These are phyloP conservation scores for Sicyos edulis DNA, from an alignment of 306 rosid species.

Conservation along the genomic window DNA sequence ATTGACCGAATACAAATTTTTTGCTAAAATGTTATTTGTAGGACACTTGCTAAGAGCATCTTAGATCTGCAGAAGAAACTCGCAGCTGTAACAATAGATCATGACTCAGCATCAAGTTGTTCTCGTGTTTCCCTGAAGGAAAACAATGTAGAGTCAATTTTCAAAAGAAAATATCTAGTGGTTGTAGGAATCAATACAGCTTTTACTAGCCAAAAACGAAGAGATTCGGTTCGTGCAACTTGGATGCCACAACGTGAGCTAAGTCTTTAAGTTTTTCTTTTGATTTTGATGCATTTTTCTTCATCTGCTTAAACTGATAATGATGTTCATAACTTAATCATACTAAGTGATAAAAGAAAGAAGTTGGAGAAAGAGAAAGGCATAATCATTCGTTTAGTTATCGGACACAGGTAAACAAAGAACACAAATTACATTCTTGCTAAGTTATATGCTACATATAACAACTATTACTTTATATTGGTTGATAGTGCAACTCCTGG, in stretches of 20 bases:
- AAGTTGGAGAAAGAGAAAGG: slow-evolving; percentile 87
- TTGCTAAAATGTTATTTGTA: background rate
- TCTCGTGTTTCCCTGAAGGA: slow-evolving; percentile 33
- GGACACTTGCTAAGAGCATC: slow-evolving; percentile 49
- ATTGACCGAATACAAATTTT: background rate
- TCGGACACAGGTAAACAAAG: slow-evolving; percentile 72
- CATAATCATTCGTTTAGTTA: slow-evolving; percentile 73
- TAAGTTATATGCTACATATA: background rate
- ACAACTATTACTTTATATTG: slow-evolving; percentile 3
- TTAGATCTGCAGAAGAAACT: slow-evolving; percentile 47
- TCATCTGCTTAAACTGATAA: background rate
- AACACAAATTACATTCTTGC: background rate
- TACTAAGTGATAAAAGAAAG: slow-evolving; percentile 56
- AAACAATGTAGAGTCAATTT: slow-evolving; percentile 32
- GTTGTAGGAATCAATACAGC: slow-evolving; percentile 90
- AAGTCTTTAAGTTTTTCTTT: background rate
- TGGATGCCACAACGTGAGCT: slow-evolving; percentile 89
- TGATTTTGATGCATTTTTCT: background rate
- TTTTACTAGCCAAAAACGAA: slow-evolving; percentile 67
- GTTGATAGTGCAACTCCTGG: slow-evolving; percentile 57
- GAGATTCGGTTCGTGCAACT: slow-evolving; percentile 83
- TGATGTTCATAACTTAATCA: slow-evolving; percentile 3
- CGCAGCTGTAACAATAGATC: slow-evolving; percentile 34
- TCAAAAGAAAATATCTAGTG: slow-evolving; percentile 59
- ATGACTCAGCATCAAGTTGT: slow-evolving; percentile 26